phyloP scores from a whole-genome alignment of 2,329 filamentous ascomycete genomes.

The Claviceps citrina region DNA sequence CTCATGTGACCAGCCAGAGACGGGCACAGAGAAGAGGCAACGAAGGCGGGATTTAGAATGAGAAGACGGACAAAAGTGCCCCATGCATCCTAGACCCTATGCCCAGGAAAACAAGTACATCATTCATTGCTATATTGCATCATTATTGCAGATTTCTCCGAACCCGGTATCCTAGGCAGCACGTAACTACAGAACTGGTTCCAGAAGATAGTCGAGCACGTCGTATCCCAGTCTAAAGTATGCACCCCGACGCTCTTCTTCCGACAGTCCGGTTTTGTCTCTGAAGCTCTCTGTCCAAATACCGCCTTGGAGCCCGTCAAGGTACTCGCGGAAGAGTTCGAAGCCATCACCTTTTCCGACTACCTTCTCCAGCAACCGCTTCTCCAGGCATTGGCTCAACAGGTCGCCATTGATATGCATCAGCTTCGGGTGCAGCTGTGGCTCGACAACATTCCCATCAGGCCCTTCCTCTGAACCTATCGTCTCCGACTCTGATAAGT shows the following conservation, averaged over 20 bases:
- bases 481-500: conserved; percentile 4
- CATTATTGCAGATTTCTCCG: too few relatives aligned
- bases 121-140: too few relatives aligned
- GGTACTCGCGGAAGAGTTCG: conserved; percentile 30
- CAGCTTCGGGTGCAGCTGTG: conserved; percentile 25
- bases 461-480: conserved; percentile 11
- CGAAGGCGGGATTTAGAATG: too few relatives aligned
- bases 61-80: too few relatives aligned
- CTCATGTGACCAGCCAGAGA: too few relatives aligned
- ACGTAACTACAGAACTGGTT: conserved; percentile 29
- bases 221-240: conserved; percentile 38
- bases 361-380: conserved; percentile 28
- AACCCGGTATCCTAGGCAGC: too few relatives aligned
- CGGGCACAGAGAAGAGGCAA: too few relatives aligned
- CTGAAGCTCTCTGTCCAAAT: conserved; percentile 21
- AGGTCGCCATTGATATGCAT: conserved; percentile 58
- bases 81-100: too few relatives aligned
- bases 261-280: conserved; percentile 7
- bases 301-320: conserved; percentile 34
- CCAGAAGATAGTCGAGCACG: conserved; percentile 37
- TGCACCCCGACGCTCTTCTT: conserved; percentile 10
- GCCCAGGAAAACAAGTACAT: too few relatives aligned
- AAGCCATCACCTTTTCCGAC: conserved; percentile 19
- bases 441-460: conserved; percentile 22
- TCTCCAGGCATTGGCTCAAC: conserved; percentile 37